A percentile compares a stretch with the other conserved stretches of the same genome.
Conservation (phyloP, 73 alveolate genomes). For the Paramecium sonneborni region DNA sequence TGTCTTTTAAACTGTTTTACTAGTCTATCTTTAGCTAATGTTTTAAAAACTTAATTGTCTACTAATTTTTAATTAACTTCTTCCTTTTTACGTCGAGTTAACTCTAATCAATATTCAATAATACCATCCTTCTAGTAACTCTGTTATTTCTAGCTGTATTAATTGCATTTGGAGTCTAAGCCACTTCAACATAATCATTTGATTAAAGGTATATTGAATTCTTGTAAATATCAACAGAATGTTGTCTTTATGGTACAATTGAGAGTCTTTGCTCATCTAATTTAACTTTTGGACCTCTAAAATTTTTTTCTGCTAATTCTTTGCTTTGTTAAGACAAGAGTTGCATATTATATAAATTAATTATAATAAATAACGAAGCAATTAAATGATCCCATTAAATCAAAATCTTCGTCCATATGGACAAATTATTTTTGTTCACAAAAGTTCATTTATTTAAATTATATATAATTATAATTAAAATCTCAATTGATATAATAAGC, state of each 20-base stretch:
- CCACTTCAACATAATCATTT: background rate
- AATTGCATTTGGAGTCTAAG: background rate
- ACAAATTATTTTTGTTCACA: too few relatives aligned
- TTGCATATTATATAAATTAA: background rate
- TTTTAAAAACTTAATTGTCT: background rate
- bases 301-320: background rate
- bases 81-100: background rate
- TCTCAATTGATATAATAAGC: too few relatives aligned
- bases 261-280: background rate
- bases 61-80: background rate
- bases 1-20: background rate
- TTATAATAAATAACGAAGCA: background rate
- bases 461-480: too few relatives aligned
- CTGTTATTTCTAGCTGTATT: background rate
- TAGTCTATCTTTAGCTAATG: background rate
- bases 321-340: background rate
- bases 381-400: background rate
- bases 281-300: background rate
- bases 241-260: background rate
- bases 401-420: too few relatives aligned
- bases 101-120: background rate
- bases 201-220: background rate
- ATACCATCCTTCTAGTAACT: background rate
- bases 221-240: background rate
- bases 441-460: too few relatives aligned